Evolutionary conservation across 2,329 filamentous ascomycete species (phyloP), one percentile per base, ranked within the genome.

Genomic region (Meredithiella fracta): DNA sequence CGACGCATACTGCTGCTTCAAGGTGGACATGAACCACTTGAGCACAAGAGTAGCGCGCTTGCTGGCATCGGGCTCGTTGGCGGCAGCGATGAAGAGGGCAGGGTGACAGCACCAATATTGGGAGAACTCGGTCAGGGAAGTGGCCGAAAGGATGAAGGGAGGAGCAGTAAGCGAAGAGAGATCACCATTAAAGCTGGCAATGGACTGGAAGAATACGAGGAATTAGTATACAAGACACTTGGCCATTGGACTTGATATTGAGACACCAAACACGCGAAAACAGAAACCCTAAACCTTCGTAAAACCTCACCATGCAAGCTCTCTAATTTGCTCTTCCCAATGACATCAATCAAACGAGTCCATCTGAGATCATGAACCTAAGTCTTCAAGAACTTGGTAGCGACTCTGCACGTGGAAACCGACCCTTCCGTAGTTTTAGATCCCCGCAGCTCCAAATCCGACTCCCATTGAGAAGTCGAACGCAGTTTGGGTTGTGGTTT

Each of bases 21-120:
- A 75, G 2, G 90, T 95, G 64, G 82, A 90, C 56, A 97, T 72
- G 72, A 96, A 97, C 91, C 91, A 97, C 69, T 91, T 94, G 63
- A 96, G 73, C n/a, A 97, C 91, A 34, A 91, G 74, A 62, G 94
- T 71, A 20, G 87, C 83, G 60, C 91, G 82, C 73, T 88, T 92
- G 63, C 85, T 80, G 0, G 89, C 78, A 66, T 94, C 85, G 54
- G 81, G 64, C 67, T 95, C 89, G 58, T 77, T 75, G 51, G 88
- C 85, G 2, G 91, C 87, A 11, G 90, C 89, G 59, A 88, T 80
- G 62, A 97, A 85, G 59, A 95, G 70, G 17, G 73, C 69, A 2
- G 86, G 86, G 64, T 89, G 83, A 62, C 88, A 85, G 60, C 82
- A 82, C 86, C 86, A 91, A 72, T 89, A 90, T 54, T 83, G 79